A percentile compares a stretch with the other conserved stretches of the same genome.
These are phyloP conservation scores for Sporothrix pallida DNA, from an alignment of 2,329 filamentous ascomycete genomes.

Conservation along the genomic window DNA sequence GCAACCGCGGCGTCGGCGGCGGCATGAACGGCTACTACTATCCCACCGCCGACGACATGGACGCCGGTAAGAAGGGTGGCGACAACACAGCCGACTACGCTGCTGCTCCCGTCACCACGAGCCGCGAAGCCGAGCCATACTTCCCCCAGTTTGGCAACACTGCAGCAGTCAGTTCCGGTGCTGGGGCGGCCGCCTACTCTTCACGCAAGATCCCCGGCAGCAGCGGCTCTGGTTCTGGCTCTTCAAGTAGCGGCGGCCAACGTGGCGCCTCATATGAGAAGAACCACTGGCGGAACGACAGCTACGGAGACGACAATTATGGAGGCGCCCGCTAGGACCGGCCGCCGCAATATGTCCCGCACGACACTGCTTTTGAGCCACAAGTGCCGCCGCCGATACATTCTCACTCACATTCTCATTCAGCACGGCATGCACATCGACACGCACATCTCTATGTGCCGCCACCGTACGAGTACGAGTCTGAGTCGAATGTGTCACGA, in stretches of 20 bases:
- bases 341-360: constrained; percentile 29
- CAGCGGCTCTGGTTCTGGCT: background rate
- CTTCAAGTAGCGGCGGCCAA: constrained; percentile 30
- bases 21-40: constrained; percentile 41
- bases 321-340: constrained; percentile 38
- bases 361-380: background rate
- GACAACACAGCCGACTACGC: constrained; percentile 16
- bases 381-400: background rate
- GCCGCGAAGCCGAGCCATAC: background rate
- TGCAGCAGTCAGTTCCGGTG: background rate
- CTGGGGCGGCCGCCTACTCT: constrained; percentile 32
- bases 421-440: background rate
- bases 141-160: constrained; percentile 34
- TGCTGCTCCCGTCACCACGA: background rate
- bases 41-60: background rate
- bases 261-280: constrained; percentile 38
- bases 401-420: no score
- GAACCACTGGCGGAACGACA: constrained; percentile 46
- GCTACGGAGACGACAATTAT: constrained; percentile 46
- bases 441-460: constrained; percentile 22
- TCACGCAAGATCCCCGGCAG: constrained; percentile 1
- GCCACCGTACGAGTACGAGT: constrained; percentile 15
- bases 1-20: constrained; percentile 66
- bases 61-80: background rate
- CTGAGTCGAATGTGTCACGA: background rate